Conservation (phyloP, 2,329 filamentous ascomycete species). For the Rutstroemia sp. region DNA sequence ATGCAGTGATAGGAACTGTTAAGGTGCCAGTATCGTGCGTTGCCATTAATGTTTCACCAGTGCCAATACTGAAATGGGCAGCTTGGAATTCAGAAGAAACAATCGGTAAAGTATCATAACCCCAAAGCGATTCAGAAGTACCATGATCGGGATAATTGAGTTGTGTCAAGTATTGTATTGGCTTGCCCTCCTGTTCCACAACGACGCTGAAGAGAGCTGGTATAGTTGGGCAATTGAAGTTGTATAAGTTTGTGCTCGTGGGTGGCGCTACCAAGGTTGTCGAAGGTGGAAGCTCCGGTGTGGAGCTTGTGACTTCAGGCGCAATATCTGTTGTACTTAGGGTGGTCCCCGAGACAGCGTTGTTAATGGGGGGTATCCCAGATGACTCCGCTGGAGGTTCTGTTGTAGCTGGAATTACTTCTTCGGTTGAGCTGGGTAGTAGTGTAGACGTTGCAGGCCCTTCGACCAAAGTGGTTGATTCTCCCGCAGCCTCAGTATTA, state of each 20-base stretch:
- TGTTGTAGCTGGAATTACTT: background rate
- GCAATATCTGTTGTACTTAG: background rate
- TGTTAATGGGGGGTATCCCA: background rate
- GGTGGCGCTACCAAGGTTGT: background rate
- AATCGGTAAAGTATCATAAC: slow-evolving; percentile 11
- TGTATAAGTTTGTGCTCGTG: background rate
- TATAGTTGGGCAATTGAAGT: slow-evolving; percentile 2
- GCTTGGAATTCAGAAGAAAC: slow-evolving; percentile 1
- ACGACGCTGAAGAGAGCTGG: slow-evolving; percentile 9
- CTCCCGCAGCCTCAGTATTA: too few species aligned
- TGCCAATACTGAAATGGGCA: slow-evolving; percentile 5
- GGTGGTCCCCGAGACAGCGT: background rate
- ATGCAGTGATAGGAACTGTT: slow-evolving; percentile 2
- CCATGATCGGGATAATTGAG: slow-evolving; percentile 7
- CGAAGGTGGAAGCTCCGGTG: background rate
- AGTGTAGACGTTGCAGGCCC: background rate
- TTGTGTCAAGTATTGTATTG: slow-evolving; percentile 10
- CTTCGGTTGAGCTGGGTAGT: background rate
- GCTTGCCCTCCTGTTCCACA: slow-evolving; percentile 11
- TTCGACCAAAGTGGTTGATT: background rate
- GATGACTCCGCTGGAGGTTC: background rate
- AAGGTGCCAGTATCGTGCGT: background rate
- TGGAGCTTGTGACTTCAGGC: background rate
- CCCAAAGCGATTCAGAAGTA: slow-evolving; percentile 3
- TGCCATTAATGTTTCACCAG: background rate